phyloP scores from a whole-genome alignment of 192 early-diverging fungal species.

The Podila epicladia region DNA sequence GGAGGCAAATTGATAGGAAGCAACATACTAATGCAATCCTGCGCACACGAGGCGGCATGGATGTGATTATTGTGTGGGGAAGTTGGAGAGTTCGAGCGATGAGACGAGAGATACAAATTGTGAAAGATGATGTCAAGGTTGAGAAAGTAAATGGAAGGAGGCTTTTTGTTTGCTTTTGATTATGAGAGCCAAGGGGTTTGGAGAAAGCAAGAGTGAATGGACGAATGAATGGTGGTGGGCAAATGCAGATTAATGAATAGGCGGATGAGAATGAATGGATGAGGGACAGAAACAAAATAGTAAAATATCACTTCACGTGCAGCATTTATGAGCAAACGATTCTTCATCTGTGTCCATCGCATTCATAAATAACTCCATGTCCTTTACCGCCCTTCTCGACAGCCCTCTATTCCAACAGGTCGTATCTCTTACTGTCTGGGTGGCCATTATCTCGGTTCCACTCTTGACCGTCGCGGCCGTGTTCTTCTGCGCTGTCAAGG shows the following conservation, averaged over 20 bases:
- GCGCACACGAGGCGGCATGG: slow-evolving; percentile 42
- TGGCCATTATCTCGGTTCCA: slow-evolving; percentile 21
- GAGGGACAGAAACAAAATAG: no score
- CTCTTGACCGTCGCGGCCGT: slow-evolving; percentile 2
- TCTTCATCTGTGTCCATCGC: no score
- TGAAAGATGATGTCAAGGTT: no score
- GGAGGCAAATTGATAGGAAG: slow-evolving; percentile 44
- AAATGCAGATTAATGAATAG: no score
- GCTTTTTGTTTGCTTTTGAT: no score
- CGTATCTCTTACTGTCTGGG: slow-evolving; percentile 37
- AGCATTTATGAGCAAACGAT: no score
- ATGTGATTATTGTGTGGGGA: not conserved
- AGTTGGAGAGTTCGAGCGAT: not conserved
- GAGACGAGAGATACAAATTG: not conserved
- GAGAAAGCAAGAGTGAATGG: no score
- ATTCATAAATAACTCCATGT: slow-evolving; percentile 9
- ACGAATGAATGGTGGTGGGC: no score
- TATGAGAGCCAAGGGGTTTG: no score
- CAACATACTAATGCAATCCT: slow-evolving; percentile 45
- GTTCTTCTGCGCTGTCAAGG: slow-evolving; percentile 30
- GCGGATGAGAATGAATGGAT: no score
- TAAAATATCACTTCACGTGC: no score
- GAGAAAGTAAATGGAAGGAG: no score
- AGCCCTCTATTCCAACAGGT: slow-evolving; percentile 17
- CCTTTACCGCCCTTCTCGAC: slow-evolving; percentile 23